Conservation (phyloP, 2,329 filamentous ascomycete species). For the Ceratocystis diversiconidia region DNA sequence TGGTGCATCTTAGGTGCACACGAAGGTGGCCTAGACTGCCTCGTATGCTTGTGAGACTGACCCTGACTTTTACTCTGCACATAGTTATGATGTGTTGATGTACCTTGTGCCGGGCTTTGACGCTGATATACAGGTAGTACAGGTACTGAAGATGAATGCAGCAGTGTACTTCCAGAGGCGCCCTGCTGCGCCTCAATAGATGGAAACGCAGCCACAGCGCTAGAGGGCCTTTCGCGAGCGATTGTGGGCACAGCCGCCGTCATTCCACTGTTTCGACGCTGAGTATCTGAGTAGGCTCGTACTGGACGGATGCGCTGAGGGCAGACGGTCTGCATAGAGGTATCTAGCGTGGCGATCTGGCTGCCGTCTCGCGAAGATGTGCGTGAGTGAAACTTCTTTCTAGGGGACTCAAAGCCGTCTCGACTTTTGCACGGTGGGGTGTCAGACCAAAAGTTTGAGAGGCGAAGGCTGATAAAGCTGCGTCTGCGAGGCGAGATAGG, state of each 20-base stretch:
- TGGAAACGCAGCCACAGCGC: background rate
- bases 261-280: background rate
- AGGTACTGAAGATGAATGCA: background rate
- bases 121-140: conserved; percentile 15
- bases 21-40: background rate
- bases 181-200: conserved; percentile 15
- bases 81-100: conserved; percentile 18
- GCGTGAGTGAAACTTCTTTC: conserved; percentile 11
- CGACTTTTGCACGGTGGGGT: conserved; percentile 19
- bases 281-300: conserved; percentile 21
- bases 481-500: conserved; percentile 27
- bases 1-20: conserved; percentile 16
- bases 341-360: background rate
- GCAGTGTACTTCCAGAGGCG: background rate
- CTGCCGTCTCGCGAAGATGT: conserved; percentile 4
- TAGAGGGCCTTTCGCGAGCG: background rate
- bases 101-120: conserved; percentile 19
- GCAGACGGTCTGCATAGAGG: background rate
- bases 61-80: conserved; percentile 17
- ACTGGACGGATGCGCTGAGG: conserved; percentile 8
- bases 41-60: conserved; percentile 1
- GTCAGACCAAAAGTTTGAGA: conserved; percentile 13
- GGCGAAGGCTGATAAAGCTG: conserved; percentile 21
- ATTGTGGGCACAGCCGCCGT: background rate
- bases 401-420: conserved; percentile 13